Evolutionary conservation across 2,329 filamentous ascomycete species (phyloP).

Genomic region (Furcasterigmium sp.): DNA sequence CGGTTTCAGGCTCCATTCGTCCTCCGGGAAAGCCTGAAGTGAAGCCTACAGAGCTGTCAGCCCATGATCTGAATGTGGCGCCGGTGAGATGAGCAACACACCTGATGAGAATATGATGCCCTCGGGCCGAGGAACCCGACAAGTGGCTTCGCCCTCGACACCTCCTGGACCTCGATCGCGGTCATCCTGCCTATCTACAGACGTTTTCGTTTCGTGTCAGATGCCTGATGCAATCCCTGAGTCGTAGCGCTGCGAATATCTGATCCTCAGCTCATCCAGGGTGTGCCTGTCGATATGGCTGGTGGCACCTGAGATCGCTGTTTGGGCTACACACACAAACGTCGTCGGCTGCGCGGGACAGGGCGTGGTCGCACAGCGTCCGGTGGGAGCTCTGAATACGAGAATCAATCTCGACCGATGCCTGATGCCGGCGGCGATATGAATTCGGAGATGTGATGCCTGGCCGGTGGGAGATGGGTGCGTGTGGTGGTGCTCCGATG

Average conservation of each 20-base stretch:
- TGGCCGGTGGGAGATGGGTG: neutral
- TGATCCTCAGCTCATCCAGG: too few relatives aligned
- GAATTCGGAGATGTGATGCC: too few relatives aligned
- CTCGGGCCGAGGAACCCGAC: constrained; percentile 45
- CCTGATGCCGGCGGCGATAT: neutral
- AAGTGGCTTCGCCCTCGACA: constrained; percentile 24
- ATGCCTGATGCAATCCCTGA: neutral
- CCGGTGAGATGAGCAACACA: constrained; percentile 17
- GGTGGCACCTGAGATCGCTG: neutral
- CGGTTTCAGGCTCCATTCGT: constrained; percentile 42
- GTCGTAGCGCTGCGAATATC: too few relatives aligned
- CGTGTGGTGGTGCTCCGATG: neutral
- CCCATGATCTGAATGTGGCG: constrained; percentile 10
- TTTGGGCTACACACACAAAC: neutral
- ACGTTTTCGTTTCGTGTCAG: neutral
- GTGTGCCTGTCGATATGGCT: too few relatives aligned
- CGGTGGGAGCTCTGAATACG: neutral
- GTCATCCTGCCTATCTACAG: too few relatives aligned
- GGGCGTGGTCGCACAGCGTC: neutral
- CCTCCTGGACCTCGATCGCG: neutral
- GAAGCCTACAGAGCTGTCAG: constrained; percentile 32
- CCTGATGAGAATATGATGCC: constrained; percentile 47
- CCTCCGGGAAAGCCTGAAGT: constrained; percentile 40
- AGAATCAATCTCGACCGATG: neutral
- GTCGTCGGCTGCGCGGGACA: neutral